Conservation (phyloP, 768 basidiomycete genomes). For the Trametes cubensis region DNA sequence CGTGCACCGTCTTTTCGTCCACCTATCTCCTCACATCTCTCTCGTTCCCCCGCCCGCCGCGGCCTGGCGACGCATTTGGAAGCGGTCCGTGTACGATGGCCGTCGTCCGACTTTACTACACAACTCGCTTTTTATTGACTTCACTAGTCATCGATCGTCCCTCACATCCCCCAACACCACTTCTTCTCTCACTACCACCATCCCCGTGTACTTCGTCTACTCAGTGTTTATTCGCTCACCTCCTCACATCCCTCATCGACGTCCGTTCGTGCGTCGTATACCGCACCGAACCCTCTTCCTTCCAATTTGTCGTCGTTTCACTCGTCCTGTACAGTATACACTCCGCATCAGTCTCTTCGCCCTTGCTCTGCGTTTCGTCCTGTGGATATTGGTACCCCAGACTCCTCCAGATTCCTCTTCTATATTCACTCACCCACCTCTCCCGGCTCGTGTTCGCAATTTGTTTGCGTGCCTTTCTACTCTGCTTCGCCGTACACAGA, state of each 20-base stretch:
- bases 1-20: not conserved
- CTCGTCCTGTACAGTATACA: not conserved
- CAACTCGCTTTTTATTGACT: no score
- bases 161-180: no score
- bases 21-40: no score
- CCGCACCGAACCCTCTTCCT: conserved; percentile 1
- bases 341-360: no score
- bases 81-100: not conserved
- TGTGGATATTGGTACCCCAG: no score
- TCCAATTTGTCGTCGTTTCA: not conserved
- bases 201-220: not conserved
- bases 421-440: not conserved
- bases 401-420: not conserved
- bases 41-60: no score
- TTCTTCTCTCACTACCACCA: not conserved
- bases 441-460: not conserved
- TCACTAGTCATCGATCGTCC: no score
- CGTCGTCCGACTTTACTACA: not conserved
- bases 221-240: not conserved
- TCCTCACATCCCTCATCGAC: not conserved
- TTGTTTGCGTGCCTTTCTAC: not conserved
- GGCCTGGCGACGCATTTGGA: no score
- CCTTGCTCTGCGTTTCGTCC: no score
- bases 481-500: conserved; percentile 11
- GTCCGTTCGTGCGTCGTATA: not conserved